These are phyloP conservation scores for Citrus mangshanensis DNA, from an alignment of 345 rosid genomes.

Conservation along the genomic window DNA sequence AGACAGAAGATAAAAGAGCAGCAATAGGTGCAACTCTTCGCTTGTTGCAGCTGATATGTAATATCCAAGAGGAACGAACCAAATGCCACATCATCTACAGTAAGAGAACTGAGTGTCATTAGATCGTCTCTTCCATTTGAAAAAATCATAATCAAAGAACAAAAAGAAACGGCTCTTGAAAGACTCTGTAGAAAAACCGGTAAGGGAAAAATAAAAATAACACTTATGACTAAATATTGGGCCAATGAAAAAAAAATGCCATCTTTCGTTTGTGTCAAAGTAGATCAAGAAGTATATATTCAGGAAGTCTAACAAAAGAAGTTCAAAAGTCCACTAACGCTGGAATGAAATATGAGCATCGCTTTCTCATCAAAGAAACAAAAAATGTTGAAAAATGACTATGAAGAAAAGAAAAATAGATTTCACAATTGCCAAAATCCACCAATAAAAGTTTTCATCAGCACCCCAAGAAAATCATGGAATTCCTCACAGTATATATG, in stretches of 20 bases:
- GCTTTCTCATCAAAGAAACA: too few relatives aligned
- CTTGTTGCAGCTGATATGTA: conserved; percentile 86
- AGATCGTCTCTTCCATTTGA: background rate
- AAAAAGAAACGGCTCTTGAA: background rate
- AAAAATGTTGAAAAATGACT: too few relatives aligned
- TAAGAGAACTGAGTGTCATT: background rate
- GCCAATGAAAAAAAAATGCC: too few relatives aligned
- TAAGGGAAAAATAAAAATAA: too few relatives aligned
- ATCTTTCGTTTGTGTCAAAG: too few relatives aligned
- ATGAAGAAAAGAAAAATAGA: too few relatives aligned
- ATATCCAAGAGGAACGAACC: conserved; percentile 84
- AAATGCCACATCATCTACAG: conserved; percentile 85
- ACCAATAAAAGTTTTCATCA: background rate
- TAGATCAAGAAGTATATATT: too few relatives aligned
- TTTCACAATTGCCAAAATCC: background rate
- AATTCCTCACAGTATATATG: background rate
- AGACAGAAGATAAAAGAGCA: conserved; percentile 79
- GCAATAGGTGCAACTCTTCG: conserved; percentile 91
- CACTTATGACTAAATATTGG: too few relatives aligned
- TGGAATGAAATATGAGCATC: too few relatives aligned
- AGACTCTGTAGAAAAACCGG: background rate
- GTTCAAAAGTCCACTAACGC: too few relatives aligned
- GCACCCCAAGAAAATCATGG: background rate
- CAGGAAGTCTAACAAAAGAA: too few relatives aligned
- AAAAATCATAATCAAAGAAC: background rate